Evolutionary conservation across 345 rosid genomes (phyloP), one percentile per base, ranked within the genome.

Genomic region (Firmiana major): DNA sequence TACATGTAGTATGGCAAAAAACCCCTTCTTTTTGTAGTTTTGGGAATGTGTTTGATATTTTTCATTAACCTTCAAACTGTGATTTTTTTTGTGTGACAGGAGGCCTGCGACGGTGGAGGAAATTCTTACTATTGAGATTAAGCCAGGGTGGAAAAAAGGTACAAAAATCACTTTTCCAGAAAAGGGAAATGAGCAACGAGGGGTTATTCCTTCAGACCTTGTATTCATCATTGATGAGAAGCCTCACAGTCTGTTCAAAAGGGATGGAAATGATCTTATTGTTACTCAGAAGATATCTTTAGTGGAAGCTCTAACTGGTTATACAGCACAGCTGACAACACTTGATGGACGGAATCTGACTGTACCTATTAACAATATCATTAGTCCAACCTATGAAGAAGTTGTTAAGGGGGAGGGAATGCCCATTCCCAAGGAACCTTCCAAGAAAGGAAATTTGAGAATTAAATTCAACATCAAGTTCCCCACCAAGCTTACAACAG

Each of bases 71-170:
- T 58, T 58, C 9, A 58, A 58, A 24, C 16, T 9, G 63, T 72
- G 26, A 16, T 51, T 13, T 48, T 48, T 48, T 12, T 48, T 3
- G 0, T 64, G 26, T 15, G 68, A 12, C 81, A 94, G 98, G 91
- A 88, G 91, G 83, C 83, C 92, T 51, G 83, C 75, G 24, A 81
- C 92, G 0, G 87, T 85, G 16, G 94, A 92, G 76, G 97, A 91
- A 84, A 90, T 91, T 58, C 89, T 92, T 36, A 81, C 93, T 7
- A 89, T 94, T 42, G 93, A 90, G 78, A 85, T 92, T 80, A 92
- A 89, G 87, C 96, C 93, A 0, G 97, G 98, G 38, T 90, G 97
- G 94, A 92, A 92, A 80, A 94, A 90, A 83, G 97, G 98, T 53
- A 92, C 96, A 10, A 94, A 90, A 81, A 86, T 92, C 43, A 94